Evolutionary conservation across 352 stramenopile species (phyloP).

Genomic region (Pythium oligandrum): DNA sequence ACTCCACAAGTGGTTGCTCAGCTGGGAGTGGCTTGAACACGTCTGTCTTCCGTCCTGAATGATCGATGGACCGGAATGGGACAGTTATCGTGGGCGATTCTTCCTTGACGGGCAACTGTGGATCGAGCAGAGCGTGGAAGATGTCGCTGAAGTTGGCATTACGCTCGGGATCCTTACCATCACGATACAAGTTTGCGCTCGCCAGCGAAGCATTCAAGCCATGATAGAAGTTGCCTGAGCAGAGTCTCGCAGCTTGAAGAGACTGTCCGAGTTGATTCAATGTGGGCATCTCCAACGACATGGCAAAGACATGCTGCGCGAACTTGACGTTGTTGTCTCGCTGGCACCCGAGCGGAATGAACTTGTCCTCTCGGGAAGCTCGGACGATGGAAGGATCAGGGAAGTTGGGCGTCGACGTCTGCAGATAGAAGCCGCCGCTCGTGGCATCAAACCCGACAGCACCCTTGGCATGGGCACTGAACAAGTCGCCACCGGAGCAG

Average conservation of each 20-base stretch:
- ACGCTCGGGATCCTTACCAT: conserved; percentile 26
- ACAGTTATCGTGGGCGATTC: conserved; percentile 21
- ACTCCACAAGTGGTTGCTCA: too few relatives aligned
- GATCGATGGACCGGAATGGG: conserved; percentile 2
- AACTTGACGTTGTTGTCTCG: conserved; percentile 75
- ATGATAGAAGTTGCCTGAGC: conserved; percentile 66
- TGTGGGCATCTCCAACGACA: conserved; percentile 45
- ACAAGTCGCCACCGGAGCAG: conserved; percentile 45
- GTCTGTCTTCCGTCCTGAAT: too few relatives aligned
- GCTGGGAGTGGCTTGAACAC: too few relatives aligned
- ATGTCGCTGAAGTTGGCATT: conserved; percentile 29
- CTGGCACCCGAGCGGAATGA: conserved; percentile 69
- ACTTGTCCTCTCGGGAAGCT: conserved; percentile 18
- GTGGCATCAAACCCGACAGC: conserved; percentile 41
- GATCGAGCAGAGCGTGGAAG: conserved; percentile 47
- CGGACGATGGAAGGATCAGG: conserved; percentile 41
- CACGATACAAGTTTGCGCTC: conserved; percentile 30
- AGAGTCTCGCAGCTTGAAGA: conserved; percentile 56
- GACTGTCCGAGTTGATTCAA: conserved; percentile 37
- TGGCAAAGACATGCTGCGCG: conserved; percentile 61
- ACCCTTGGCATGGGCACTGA: conserved; percentile 76
- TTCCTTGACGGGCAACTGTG: conserved; percentile 22
- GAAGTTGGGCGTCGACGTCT: conserved; percentile 77
- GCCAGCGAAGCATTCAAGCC: conserved; percentile 32
- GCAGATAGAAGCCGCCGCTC: conserved; percentile 59